Evolutionary conservation across 805 yeast genomes (phyloP).

Genomic region (Barnettozyma siamensis): DNA sequence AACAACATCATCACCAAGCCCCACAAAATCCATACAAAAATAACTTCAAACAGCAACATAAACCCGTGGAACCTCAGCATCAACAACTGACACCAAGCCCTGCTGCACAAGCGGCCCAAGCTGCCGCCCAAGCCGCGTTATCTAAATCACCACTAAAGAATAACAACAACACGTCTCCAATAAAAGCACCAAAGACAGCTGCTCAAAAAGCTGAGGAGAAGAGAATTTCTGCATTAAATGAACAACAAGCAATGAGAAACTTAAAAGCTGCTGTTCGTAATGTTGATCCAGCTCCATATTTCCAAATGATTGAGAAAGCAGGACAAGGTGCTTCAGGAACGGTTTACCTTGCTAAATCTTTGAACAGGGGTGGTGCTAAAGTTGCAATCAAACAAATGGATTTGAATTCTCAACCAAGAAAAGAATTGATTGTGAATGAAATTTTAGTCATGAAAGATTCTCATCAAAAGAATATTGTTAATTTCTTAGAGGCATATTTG

Average conservation of each 20-base stretch:
- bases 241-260: conserved; percentile 78
- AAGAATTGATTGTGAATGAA: conserved; percentile 92
- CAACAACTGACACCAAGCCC: neutral
- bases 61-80: conserved; percentile 1
- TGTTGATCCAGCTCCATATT: conserved; percentile 80
- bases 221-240: conserved; percentile 64
- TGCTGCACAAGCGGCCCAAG: conserved; percentile 21
- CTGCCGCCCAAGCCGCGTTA: conserved; percentile 33
- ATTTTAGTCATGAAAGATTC: conserved; percentile 95
- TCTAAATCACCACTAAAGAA: conserved; percentile 17
- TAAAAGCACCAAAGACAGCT: conserved; percentile 23
- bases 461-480: conserved; percentile 91
- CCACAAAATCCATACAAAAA: neutral
- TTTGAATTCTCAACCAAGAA: conserved; percentile 82
- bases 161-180: conserved; percentile 3
- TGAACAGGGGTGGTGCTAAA: conserved; percentile 49
- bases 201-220: conserved; percentile 39
- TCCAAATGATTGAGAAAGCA: conserved; percentile 72
- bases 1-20: neutral
- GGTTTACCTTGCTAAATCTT: conserved; percentile 77
- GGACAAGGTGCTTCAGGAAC: conserved; percentile 99
- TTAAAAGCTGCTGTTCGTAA: conserved; percentile 76
- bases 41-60: neutral
- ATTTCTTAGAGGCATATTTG: conserved; percentile 85
- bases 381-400: conserved; percentile 98